Percentiles rank a stretch among this genome's conserved stretches.
These are phyloP conservation scores for Spergularia marina DNA, from an alignment of 148 eudicot genomes.

Conservation along the genomic window DNA sequence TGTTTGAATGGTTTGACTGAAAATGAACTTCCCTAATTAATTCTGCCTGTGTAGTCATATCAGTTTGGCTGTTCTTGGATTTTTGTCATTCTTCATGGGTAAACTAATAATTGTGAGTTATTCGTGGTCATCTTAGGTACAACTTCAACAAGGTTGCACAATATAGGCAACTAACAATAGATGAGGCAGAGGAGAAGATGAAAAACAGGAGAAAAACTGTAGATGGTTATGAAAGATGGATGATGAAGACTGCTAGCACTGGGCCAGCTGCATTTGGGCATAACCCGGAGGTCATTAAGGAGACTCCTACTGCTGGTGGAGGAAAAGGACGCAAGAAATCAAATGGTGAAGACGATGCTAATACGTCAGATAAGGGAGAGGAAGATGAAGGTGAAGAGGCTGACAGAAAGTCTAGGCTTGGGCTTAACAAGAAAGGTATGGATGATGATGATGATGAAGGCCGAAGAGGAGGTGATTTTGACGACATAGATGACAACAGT, in stretches of 20 bases:
- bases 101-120: background rate
- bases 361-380: constrained; percentile 78
- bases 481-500: constrained; percentile 80
- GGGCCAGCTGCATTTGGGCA: constrained; percentile 75
- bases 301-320: constrained; percentile 47
- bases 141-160: constrained; percentile 96
- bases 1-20: too few species aligned
- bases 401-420: constrained; percentile 56
- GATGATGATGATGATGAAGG: constrained; percentile 85
- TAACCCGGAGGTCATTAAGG: constrained; percentile 58
- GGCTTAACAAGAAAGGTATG: constrained; percentile 52
- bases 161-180: constrained; percentile 91
- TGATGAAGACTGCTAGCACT: constrained; percentile 95
- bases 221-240: constrained; percentile 93
- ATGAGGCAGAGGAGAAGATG: constrained; percentile 98
- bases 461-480: constrained; percentile 79
- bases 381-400: constrained; percentile 83
- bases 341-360: constrained; percentile 61
- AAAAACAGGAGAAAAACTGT: constrained; percentile 90
- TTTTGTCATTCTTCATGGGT: background rate
- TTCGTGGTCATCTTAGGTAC: constrained; percentile 50
- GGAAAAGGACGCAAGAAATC: constrained; percentile 63
- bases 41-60: background rate
- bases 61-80: background rate
- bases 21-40: too few species aligned